A percentile compares a stretch with the other conserved stretches of the same genome.
These are phyloP conservation scores for Dioscorea cayenensis DNA, from an alignment of 116 monocot genomes.

Conservation along the genomic window DNA sequence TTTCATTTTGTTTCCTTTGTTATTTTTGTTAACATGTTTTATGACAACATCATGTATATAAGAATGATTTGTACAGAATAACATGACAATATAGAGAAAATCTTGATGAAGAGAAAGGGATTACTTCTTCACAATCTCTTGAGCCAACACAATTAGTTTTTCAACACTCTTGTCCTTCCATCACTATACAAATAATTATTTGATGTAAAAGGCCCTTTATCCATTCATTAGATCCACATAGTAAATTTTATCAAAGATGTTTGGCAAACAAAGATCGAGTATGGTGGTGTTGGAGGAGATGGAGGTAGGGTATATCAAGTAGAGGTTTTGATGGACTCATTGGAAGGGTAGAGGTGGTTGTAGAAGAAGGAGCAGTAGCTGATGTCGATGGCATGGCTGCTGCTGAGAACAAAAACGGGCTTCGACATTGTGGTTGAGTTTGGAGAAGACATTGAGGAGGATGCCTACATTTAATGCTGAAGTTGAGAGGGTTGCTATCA, in stretches of 20 bases:
- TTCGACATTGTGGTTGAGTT: slow-evolving; percentile 27
- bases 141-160: no score
- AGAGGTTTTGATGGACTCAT: slow-evolving; percentile 26
- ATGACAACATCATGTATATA: no score
- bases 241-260: slow-evolving; percentile 53
- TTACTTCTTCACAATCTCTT: slow-evolving; percentile 17
- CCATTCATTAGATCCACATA: slow-evolving; percentile 42
- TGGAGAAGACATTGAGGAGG: slow-evolving; percentile 18
- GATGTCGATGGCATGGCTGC: slow-evolving; percentile 38
- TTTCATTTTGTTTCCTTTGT: no score
- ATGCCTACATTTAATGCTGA: slow-evolving; percentile 17
- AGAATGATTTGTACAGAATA: no score
- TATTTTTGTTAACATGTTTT: no score
- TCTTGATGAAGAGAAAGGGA: no score
- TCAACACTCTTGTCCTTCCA: slow-evolving; percentile 21
- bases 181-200: slow-evolving; percentile 41
- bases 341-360: slow-evolving; percentile 26
- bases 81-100: no score
- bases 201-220: slow-evolving; percentile 43
- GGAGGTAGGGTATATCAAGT: slow-evolving; percentile 19
- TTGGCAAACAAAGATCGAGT: slow-evolving; percentile 28
- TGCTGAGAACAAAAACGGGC: slow-evolving; percentile 38
- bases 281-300: slow-evolving; percentile 23
- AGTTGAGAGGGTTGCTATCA: slow-evolving; percentile 27
- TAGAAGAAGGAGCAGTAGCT: slow-evolving; percentile 43